Evolutionary conservation across 2,329 filamentous ascomycete species (phyloP).

Genomic region (Ophiocordyceps camponoti-floridani): DNA sequence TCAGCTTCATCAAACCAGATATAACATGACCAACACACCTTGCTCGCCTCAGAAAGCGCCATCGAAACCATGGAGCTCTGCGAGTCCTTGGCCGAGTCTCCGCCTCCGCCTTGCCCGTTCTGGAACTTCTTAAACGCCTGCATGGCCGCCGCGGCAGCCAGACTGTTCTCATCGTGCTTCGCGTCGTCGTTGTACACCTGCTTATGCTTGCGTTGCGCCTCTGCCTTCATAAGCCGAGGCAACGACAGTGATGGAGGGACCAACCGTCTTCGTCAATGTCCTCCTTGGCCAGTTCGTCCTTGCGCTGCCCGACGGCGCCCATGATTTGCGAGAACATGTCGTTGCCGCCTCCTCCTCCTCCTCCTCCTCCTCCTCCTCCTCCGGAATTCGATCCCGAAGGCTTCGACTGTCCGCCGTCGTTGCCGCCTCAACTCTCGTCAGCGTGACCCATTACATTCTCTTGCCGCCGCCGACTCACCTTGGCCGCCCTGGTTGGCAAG

Average conservation of each 20-base stretch:
- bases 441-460: neutral
- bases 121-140: constrained; percentile 69
- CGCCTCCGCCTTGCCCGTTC: constrained; percentile 31
- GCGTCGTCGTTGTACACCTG: constrained; percentile 44
- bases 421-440: neutral
- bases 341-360: constrained; percentile 6
- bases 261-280: constrained; percentile 31
- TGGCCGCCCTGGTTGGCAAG: constrained; percentile 10
- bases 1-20: too few relatives aligned
- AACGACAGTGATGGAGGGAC: constrained; percentile 2
- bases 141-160: constrained; percentile 61
- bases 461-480: neutral
- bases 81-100: constrained; percentile 30
- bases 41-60: constrained; percentile 76
- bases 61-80: constrained; percentile 71
- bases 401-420: constrained; percentile 22
- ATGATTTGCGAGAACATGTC: constrained; percentile 32
- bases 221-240: constrained; percentile 12
- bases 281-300: constrained; percentile 26
- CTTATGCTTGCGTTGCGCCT: constrained; percentile 60
- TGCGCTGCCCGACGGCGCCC: constrained; percentile 28
- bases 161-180: constrained; percentile 28
- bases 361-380: neutral
- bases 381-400: constrained; percentile 21
- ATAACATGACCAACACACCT: constrained; percentile 26